These are phyloP conservation scores for Pyrenula massariospora DNA, from an alignment of 495 filamentous ascomycete species.

Conservation along the genomic window DNA sequence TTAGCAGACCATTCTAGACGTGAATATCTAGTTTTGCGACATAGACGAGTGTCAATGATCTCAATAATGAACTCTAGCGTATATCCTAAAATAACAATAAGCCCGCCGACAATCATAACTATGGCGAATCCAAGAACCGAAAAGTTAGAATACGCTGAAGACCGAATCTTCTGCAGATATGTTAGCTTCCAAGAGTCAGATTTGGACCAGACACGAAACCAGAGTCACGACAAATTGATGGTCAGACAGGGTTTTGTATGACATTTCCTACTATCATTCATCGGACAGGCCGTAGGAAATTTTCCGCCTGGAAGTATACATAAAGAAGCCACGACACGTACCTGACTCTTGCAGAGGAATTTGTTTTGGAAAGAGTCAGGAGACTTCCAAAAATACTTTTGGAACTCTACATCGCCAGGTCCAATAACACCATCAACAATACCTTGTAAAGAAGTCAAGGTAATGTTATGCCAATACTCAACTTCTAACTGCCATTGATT, in stretches of 20 bases:
- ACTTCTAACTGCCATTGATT: too few species aligned
- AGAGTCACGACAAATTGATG: too few species aligned
- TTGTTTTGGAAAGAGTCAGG: too few species aligned
- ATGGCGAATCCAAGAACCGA: conserved; percentile 8
- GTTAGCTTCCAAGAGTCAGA: background rate
- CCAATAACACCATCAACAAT: conserved; percentile 1
- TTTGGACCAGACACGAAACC: too few species aligned
- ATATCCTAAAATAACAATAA: conserved; percentile 6
- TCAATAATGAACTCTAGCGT: conserved; percentile 3
- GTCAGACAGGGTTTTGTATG: too few species aligned
- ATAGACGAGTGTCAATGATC: background rate
- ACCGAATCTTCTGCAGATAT: conserved; percentile 5
- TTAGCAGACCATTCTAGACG: conserved; percentile 9
- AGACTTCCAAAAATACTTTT: background rate
- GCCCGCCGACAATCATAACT: conserved; percentile 1
- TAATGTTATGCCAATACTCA: conserved; percentile 2
- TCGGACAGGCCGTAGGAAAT: too few species aligned
- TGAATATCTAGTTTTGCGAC: background rate
- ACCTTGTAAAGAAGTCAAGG: background rate
- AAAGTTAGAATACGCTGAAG: conserved; percentile 6
- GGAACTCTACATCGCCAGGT: too few species aligned
- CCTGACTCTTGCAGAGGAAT: too few species aligned
- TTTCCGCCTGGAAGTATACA: too few species aligned
- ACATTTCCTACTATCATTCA: too few species aligned
- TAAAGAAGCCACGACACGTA: too few species aligned